Evolutionary conservation across 1,139 yeast species (phyloP).

Genomic region (Torulaspora globosa): DNA sequence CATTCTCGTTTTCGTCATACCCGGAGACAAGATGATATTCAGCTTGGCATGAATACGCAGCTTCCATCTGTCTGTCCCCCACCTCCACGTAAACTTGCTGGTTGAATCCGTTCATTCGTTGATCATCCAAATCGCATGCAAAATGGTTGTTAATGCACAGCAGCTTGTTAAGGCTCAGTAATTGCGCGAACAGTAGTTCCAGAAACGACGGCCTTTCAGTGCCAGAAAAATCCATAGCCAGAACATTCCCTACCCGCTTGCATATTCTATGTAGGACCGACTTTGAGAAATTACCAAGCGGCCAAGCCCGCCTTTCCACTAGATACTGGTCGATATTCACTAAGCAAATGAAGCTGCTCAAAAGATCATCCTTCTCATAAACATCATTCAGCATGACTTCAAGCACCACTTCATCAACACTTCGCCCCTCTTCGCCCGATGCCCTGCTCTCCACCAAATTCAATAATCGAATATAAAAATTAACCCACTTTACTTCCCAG

Average conservation of each 20-base stretch:
- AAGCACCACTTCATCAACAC: constrained; percentile 9
- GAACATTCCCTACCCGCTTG: constrained; percentile 3
- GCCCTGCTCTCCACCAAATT: constrained; percentile 13
- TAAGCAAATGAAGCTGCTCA: constrained; percentile 11
- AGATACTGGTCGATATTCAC: constrained; percentile 14
- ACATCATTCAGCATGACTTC: constrained; percentile 6
- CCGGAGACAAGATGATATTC: constrained; percentile 3
- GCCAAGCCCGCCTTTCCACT: constrained; percentile 9
- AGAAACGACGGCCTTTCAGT: constrained; percentile 8
- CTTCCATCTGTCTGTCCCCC: background rate
- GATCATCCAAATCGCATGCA: background rate
- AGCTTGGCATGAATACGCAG: constrained; percentile 8
- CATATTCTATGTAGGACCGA: constrained; percentile 2
- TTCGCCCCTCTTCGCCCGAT: background rate
- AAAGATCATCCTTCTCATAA: background rate
- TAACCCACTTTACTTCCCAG: constrained; percentile 25
- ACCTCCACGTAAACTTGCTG: constrained; percentile 1
- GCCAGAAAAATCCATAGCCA: background rate
- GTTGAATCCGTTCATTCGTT: constrained; percentile 13
- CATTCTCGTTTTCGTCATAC: background rate
- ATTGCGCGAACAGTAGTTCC: constrained; percentile 14
- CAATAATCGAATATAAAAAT: constrained; percentile 19
- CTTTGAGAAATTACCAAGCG: background rate
- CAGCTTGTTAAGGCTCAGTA: constrained; percentile 14
- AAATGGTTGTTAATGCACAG: constrained; percentile 7